A percentile compares a stretch with the other conserved stretches of the same genome.
phyloP scores from a whole-genome alignment of 2,329 filamentous ascomycete species.

The Daldinia sp. region DNA sequence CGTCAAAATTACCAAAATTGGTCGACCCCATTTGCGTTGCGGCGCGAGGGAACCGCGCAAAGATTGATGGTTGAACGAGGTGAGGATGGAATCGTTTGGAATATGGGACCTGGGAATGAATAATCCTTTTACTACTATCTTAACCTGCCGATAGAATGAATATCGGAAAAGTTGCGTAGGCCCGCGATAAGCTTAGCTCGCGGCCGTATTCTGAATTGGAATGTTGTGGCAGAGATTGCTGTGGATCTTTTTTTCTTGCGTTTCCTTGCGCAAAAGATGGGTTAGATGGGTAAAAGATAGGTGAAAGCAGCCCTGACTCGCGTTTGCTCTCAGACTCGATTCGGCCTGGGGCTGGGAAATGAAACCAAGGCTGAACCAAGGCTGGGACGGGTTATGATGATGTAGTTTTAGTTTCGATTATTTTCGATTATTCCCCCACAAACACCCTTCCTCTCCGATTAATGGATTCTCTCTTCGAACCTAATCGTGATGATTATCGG shows the following conservation, averaged over 20 bases:
- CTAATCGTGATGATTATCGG: constrained; percentile 23
- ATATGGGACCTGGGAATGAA: constrained; percentile 14
- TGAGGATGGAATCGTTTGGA: constrained; percentile 2
- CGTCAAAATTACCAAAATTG: constrained; percentile 68
- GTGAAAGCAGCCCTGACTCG: constrained; percentile 25
- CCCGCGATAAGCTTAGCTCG: neutral
- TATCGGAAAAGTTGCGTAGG: constrained; percentile 5
- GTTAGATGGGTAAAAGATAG: no score
- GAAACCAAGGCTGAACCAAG: constrained; percentile 16
- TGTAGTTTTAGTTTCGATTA: no score
- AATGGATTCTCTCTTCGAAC: constrained; percentile 30
- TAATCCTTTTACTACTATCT: constrained; percentile 1
- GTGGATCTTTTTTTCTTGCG: constrained; percentile 6
- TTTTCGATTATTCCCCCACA: constrained; percentile 26
- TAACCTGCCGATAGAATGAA: constrained; percentile 12
- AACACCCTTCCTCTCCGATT: constrained; percentile 32
- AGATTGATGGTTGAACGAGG: constrained; percentile 10
- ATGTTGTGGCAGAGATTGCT: constrained; percentile 13
- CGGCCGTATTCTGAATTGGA: constrained; percentile 5
- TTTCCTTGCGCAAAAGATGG: no score
- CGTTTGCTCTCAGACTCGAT: constrained; percentile 10
- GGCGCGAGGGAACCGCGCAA: constrained; percentile 41
- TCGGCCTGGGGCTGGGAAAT: constrained; percentile 5
- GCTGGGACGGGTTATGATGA: constrained; percentile 23
- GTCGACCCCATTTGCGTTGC: constrained; percentile 63